Base-by-base conservation (phyloP, 805 yeast genomes). In the Zygoascus tannicola region DNA sequence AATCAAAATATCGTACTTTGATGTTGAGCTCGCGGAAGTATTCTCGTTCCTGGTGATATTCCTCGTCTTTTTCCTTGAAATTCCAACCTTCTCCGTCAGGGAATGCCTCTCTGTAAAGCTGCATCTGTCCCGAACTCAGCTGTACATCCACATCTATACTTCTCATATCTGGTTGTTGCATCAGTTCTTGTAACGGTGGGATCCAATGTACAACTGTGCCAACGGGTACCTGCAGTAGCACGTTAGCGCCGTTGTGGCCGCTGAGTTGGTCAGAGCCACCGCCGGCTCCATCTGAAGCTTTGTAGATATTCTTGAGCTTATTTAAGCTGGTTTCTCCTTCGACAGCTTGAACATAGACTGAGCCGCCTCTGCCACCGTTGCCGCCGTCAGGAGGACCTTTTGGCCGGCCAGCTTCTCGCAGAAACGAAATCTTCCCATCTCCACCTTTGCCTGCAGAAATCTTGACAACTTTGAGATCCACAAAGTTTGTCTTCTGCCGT, bases 371-470 rank as follows among this genome's bases (percentile, higher is more conserved):
- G 3, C 97, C 98, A 23, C 98, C 98, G 64, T 92, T 97, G 7
- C 98, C 98, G n/a, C 98, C 98, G 62, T 88, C 94, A 0, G 98
- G 95, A 0, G 98, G 97, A 0, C 98, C 98, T 16, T 73, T 71
- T 0, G 95, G 71, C 35, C 85, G 65, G 34, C 87, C 85, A 3
- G 95, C 84, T 52, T 86, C 97, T 51, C 96, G 69, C 47, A 80
- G 74, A 62, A 92, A 92, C 0, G 97, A 82, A 0, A 86, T 81
- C 26, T 75, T 70, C 4, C 98, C 98, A 58, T 81, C 71, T 1
- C 98, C 98, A 18, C 98, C 98, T 34, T 66, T 69, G 0, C 98
- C 98, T 22, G 94, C 77, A 3, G 65, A 59, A 5, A 86, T 66
- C 44, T 75, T 75, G 7, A 90, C 70, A 5, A 85, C 71, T 46